Conservation (phyloP, 2,329 filamentous ascomycete genomes). For the Penicillium polonicum region DNA sequence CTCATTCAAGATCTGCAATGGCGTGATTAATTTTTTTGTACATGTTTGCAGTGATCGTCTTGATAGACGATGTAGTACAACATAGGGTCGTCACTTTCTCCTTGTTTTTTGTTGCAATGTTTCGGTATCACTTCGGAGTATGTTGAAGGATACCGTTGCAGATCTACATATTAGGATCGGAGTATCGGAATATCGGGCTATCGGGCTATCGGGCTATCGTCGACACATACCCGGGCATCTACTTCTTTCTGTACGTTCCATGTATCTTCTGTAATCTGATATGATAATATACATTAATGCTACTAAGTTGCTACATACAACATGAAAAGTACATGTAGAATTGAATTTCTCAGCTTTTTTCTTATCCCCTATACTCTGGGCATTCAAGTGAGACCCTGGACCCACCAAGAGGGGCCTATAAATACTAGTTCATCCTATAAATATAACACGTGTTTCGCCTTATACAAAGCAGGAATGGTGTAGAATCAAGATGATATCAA, state of each 20-base stretch:
- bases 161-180: slow-evolving; percentile 9
- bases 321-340: too few species aligned
- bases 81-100: not conserved
- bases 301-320: not conserved
- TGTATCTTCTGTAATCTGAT: not conserved
- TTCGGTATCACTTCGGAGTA: not conserved
- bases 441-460: not conserved
- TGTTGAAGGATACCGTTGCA: not conserved
- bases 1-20: not conserved
- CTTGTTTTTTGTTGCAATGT: not conserved
- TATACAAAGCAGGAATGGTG: not conserved
- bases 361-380: not conserved
- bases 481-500: not conserved
- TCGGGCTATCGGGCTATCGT: too few species aligned
- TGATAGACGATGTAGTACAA: not conserved
- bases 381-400: slow-evolving; percentile 19
- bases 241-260: not conserved
- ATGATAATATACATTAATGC: too few species aligned
- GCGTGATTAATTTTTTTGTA: not conserved
- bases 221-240: not conserved
- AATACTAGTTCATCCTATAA: not conserved
- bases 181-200: not conserved
- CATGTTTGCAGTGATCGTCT: slow-evolving; percentile 1
- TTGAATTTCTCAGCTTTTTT: not conserved
- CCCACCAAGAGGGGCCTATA: slow-evolving; percentile 14